Percentiles rank a stretch among this genome's conserved stretches.
phyloP scores from a whole-genome alignment of 1,139 yeast genomes.

The Suhomyces chickasaworum region DNA sequence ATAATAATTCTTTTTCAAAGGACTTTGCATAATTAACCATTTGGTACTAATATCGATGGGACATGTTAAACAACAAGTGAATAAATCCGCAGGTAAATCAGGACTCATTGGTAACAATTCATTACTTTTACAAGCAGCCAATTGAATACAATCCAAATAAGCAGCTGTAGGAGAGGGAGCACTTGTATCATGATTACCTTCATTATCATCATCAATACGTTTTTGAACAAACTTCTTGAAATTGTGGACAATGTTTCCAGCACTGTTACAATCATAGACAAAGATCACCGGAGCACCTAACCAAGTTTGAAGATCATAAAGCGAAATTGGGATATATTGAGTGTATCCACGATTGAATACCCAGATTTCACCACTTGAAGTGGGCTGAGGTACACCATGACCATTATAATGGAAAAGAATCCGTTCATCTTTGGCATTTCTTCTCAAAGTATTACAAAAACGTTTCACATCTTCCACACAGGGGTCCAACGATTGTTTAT shows the following conservation, averaged over 20 bases:
- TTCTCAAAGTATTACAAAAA: constrained; percentile 82
- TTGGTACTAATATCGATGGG: constrained; percentile 93
- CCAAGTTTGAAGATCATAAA: constrained; percentile 95
- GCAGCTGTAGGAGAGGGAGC: constrained; percentile 70
- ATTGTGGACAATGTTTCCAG: constrained; percentile 90
- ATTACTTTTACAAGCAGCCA: constrained; percentile 89
- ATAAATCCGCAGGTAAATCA: constrained; percentile 91
- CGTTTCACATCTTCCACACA: constrained; percentile 94
- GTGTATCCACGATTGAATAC: constrained; percentile 96
- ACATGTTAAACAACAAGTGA: constrained; percentile 91
- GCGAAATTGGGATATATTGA: constrained; percentile 92
- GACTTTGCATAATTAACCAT: constrained; percentile 88
- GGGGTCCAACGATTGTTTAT: constrained; percentile 90
- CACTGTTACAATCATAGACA: constrained; percentile 92
- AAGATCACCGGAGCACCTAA: constrained; percentile 96
- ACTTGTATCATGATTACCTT: constrained; percentile 64
- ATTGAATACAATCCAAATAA: constrained; percentile 84
- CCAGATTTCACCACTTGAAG: constrained; percentile 98
- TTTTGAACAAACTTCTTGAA: constrained; percentile 90
- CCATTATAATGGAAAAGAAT: constrained; percentile 95
- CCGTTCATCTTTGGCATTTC: constrained; percentile 90
- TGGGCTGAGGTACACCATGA: constrained; percentile 98
- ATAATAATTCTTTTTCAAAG: constrained; percentile 60
- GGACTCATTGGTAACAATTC: constrained; percentile 93
- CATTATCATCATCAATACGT: constrained; percentile 84